Evolutionary conservation across 2,329 filamentous ascomycete species (phyloP), one percentile per base, ranked within the genome.

Genomic region (Paracoccidioides brasiliensis): DNA sequence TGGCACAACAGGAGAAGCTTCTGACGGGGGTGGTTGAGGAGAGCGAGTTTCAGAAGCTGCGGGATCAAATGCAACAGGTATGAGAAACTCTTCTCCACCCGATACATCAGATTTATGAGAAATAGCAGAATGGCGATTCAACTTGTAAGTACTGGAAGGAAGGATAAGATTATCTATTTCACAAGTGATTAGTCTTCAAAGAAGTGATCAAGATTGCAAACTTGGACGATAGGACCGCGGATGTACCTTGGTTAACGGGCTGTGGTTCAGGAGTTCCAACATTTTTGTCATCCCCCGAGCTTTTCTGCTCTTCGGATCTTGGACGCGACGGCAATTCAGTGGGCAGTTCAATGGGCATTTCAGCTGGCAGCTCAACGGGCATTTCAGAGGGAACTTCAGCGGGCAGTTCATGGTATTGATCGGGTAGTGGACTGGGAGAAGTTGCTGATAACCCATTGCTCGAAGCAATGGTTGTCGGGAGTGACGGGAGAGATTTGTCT

Each of bases 401-500:
- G 3, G 84, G 83, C 5, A 80, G 83, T 58, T 86, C 83, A 35
- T 80, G 81, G 42, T 86, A 84, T 70, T 69, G 77, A 70, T 72
- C 83, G 66, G 67, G 83, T 66, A 70, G 77, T 68, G 75, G 80
- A 9, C 78, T 79, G 52, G 83, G 79, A 41, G 72, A 66, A 22
- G 22, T 22, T 52, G 78, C 75, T 5, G 75, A 74, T 3, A 76
- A 86, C 3, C 80, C 77, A 60, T 78, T 81, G 63, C 82, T 88
- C 4, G 88, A 86, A 37, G 91, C 77, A 59, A 78, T 81, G 63
- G 82, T 88, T 5, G 88, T 86, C 35, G 91, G 93, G 30, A 97
- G 78, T 32, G 93, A 93, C 22, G 93, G 93, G 40, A 98, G 76
- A 5, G 90, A 95, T 70, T 97, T 97, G 69, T 98, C 91, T 42